These are phyloP conservation scores for Candida peoriensis DNA, from an alignment of 805 yeast species.

Conservation along the genomic window DNA sequence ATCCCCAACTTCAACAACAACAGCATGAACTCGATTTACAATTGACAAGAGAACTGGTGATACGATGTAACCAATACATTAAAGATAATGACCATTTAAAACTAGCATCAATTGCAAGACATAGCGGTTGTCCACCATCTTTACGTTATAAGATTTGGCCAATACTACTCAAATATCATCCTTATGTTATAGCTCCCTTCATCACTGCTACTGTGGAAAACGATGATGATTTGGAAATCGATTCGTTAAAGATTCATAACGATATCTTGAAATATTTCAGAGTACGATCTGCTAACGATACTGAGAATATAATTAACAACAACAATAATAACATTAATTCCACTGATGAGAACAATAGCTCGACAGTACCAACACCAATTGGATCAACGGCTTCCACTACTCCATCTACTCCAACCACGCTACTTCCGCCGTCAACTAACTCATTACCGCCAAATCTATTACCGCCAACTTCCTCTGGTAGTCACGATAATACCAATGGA, in stretches of 20 bases:
- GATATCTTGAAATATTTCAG: constrained; percentile 61
- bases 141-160: constrained; percentile 85
- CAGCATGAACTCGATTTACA: background rate
- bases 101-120: constrained; percentile 75
- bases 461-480: constrained; percentile 2
- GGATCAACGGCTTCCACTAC: too few species aligned
- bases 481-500: background rate
- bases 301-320: background rate
- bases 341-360: too few species aligned
- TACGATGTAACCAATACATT: constrained; percentile 32
- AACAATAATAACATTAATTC: background rate
- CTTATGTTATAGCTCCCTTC: constrained; percentile 75
- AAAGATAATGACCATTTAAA: constrained; percentile 62
- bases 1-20: background rate
- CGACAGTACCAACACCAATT: too few species aligned
- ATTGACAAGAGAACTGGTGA: background rate
- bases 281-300: constrained; percentile 20
- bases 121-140: constrained; percentile 79
- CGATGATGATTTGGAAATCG: constrained; percentile 26
- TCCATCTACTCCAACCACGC: too few species aligned
- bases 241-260: constrained; percentile 36
- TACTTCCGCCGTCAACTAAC: too few species aligned
- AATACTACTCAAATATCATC: constrained; percentile 70
- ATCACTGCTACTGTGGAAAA: constrained; percentile 43
- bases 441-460: too few species aligned